phyloP scores from a whole-genome alignment of 2,329 filamentous ascomycete genomes.

The Trichocomaceae sp. region DNA sequence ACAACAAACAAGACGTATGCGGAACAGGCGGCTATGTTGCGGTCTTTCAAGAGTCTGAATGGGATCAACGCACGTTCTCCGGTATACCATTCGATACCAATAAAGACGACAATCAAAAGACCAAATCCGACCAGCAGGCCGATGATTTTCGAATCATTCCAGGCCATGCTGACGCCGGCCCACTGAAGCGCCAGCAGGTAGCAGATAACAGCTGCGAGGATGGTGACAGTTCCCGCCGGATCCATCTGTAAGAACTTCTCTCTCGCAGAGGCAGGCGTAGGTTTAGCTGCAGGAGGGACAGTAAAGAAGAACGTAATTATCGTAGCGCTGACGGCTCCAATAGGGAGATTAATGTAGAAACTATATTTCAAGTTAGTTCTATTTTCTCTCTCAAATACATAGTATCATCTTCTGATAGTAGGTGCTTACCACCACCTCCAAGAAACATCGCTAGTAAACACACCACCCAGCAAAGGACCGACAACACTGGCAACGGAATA shows the following conservation, averaged over 20 bases:
- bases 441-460: constrained; percentile 40
- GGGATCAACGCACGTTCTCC: constrained; percentile 27
- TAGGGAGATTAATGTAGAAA: constrained; percentile 33
- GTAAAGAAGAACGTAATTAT: constrained; percentile 24
- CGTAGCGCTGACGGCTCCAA: constrained; percentile 22
- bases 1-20: constrained; percentile 33
- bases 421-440: constrained; percentile 38
- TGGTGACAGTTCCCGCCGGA: constrained; percentile 18
- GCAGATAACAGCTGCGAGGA: constrained; percentile 17
- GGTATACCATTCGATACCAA: constrained; percentile 18
- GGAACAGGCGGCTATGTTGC: constrained; percentile 28
- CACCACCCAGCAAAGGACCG: constrained; percentile 43
- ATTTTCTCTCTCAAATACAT: not conserved
- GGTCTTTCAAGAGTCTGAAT: constrained; percentile 30
- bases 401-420: not conserved
- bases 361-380: constrained; percentile 6
- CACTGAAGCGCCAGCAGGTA: constrained; percentile 14
- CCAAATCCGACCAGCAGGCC: constrained; percentile 15
- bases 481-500: constrained; percentile 45
- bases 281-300: constrained; percentile 16
- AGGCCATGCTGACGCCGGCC: constrained; percentile 11
- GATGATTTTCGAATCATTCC: constrained; percentile 8
- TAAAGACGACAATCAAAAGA: constrained; percentile 19
- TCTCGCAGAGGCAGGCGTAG: constrained; percentile 13
- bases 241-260: constrained; percentile 22